These are phyloP conservation scores for Syzygium jambos DNA, from an alignment of 345 rosid species.

Conservation along the genomic window DNA sequence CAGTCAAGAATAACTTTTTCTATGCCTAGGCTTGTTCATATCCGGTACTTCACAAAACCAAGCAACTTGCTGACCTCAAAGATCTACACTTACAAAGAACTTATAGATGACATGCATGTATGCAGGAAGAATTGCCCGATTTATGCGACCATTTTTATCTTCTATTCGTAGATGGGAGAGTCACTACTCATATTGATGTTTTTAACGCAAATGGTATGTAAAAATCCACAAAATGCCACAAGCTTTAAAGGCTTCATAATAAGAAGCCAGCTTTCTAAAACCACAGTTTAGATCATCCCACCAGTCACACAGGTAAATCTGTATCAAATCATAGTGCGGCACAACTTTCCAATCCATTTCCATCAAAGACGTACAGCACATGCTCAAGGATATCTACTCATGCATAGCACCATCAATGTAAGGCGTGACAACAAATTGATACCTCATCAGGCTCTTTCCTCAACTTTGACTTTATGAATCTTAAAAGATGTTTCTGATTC, in stretches of 20 bases:
- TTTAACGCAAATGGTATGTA: neutral
- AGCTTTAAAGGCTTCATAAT: neutral
- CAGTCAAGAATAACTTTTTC: neutral
- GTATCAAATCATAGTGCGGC: neutral
- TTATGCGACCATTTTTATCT: neutral
- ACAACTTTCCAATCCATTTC: neutral
- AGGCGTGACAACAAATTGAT: conserved; percentile 3
- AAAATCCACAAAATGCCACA: neutral
- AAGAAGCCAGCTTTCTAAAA: neutral
- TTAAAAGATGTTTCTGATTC: conserved; percentile 98
- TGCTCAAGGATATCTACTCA: neutral
- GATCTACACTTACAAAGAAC: neutral
- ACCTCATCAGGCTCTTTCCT: conserved; percentile 99
- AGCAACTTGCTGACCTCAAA: neutral
- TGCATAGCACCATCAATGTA: neutral
- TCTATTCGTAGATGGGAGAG: neutral
- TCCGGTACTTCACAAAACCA: neutral
- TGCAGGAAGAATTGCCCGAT: neutral
- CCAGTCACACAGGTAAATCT: neutral
- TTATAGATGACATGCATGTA: neutral
- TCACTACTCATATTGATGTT: neutral
- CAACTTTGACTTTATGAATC: conserved; percentile 97
- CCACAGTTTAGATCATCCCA: neutral
- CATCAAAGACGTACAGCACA: neutral
- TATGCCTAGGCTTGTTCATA: neutral